These are phyloP conservation scores for Trichoderma koningiopsis DNA, from an alignment of 2,329 filamentous ascomycete species.

Conservation along the genomic window DNA sequence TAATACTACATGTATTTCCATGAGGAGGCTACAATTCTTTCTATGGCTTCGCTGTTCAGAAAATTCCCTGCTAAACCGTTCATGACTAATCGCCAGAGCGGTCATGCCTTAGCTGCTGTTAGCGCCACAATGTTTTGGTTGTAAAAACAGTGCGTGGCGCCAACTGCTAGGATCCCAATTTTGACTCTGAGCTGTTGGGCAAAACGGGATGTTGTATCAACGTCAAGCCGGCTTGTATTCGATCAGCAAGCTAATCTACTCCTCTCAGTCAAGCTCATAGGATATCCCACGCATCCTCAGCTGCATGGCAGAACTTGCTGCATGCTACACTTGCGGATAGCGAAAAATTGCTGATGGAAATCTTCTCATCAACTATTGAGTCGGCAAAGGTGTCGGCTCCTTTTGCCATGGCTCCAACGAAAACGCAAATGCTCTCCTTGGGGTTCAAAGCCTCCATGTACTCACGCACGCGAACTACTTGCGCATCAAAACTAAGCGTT, in stretches of 20 bases:
- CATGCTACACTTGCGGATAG: constrained; percentile 96
- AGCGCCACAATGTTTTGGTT: constrained; percentile 22
- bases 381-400: constrained; percentile 95
- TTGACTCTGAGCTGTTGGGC: constrained; percentile 20
- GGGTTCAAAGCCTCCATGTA: constrained; percentile 78
- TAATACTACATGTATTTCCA: neutral
- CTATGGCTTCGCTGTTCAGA: neutral
- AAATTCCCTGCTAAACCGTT: neutral
- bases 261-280: constrained; percentile 58
- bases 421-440: constrained; percentile 95
- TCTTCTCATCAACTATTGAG: constrained; percentile 91
- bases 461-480: constrained; percentile 82
- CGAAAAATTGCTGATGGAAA: constrained; percentile 97
- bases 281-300: constrained; percentile 94
- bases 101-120: neutral
- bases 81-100: neutral
- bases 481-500: constrained; percentile 90
- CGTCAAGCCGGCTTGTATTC: constrained; percentile 44
- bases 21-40: neutral
- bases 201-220: constrained; percentile 73
- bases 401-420: constrained; percentile 98
- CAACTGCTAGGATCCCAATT: neutral
- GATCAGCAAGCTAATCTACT: constrained; percentile 25
- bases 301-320: constrained; percentile 99
- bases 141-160: constrained; percentile 19